These are phyloP conservation scores for Malus orientalis DNA, from an alignment of 306 rosid species.

Conservation along the genomic window DNA sequence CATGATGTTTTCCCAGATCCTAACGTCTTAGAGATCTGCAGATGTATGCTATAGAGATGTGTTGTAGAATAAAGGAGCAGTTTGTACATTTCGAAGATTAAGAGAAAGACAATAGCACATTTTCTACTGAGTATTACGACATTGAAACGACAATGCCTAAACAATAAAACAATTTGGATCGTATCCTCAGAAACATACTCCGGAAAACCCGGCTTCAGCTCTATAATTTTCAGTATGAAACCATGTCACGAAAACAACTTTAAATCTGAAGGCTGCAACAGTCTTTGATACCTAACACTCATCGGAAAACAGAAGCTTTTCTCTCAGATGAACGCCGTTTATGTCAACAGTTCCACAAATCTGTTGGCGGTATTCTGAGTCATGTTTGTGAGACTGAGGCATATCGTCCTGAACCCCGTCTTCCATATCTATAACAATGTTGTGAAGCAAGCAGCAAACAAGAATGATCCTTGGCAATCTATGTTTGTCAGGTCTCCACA, in stretches of 20 bases:
- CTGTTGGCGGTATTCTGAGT: slow-evolving; percentile 59
- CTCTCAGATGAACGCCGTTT: slow-evolving; percentile 60
- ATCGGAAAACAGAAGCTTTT: slow-evolving; percentile 18
- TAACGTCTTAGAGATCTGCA: not conserved
- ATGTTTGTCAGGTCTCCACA: slow-evolving; percentile 97
- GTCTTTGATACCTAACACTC: slow-evolving; percentile 11
- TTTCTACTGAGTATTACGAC: not conserved
- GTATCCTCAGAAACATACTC: not conserved
- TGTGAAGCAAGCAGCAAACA: slow-evolving; percentile 87
- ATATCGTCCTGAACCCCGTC: slow-evolving; percentile 45
- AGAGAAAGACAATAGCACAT: not conserved
- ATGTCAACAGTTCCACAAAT: slow-evolving; percentile 48
- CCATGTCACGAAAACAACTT: slow-evolving; percentile 1
- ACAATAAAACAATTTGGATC: not conserved
- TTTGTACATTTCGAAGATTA: not conserved
- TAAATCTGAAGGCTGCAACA: slow-evolving; percentile 5
- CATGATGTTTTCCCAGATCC: not conserved
- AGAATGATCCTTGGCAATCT: slow-evolving; percentile 81
- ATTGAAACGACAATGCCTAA: not conserved
- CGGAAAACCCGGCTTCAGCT: not conserved
- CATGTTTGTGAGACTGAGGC: slow-evolving; percentile 55
- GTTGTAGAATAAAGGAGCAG: not conserved
- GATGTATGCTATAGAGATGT: not conserved
- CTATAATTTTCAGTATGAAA: not conserved
- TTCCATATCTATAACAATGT: slow-evolving; percentile 68